Evolutionary conservation across 1,139 yeast species (phyloP).

Genomic region (Pichia kudriavzevii): DNA sequence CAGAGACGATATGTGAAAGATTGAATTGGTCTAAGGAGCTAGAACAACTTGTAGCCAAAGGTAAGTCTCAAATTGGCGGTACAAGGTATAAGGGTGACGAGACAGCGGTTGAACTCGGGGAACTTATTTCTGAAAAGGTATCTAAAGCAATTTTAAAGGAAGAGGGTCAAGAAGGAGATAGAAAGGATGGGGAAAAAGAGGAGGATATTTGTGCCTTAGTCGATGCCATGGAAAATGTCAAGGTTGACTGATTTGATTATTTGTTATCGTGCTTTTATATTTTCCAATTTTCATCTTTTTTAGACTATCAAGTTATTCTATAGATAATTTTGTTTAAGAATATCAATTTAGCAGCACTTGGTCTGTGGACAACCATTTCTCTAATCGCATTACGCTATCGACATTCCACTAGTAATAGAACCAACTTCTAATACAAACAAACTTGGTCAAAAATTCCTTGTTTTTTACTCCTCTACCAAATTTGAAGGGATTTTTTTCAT

Average conservation of each 20-base stretch:
- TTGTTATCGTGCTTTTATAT: slow-evolving; percentile 13
- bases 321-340: too few species aligned
- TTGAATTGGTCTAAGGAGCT: slow-evolving; percentile 57
- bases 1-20: slow-evolving; percentile 41
- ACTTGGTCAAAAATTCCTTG: too few species aligned
- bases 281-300: too few species aligned
- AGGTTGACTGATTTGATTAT: slow-evolving; percentile 5
- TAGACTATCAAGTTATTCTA: too few species aligned
- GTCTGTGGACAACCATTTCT: too few species aligned
- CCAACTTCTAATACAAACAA: too few species aligned
- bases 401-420: too few species aligned
- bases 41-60: slow-evolving; percentile 19
- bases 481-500: too few species aligned
- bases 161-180: neutral
- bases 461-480: too few species aligned
- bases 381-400: too few species aligned
- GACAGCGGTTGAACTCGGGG: slow-evolving; percentile 13
- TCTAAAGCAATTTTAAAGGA: too few species aligned
- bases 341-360: too few species aligned
- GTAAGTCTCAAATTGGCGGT: slow-evolving; percentile 10
- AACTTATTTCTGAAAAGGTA: slow-evolving; percentile 18
- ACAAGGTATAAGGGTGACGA: neutral
- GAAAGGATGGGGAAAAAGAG: neutral
- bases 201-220: slow-evolving; percentile 19
- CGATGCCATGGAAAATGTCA: slow-evolving; percentile 17